Evolutionary conservation across 768 basidiomycete genomes (phyloP).

Genomic region (Collybia sordida): DNA sequence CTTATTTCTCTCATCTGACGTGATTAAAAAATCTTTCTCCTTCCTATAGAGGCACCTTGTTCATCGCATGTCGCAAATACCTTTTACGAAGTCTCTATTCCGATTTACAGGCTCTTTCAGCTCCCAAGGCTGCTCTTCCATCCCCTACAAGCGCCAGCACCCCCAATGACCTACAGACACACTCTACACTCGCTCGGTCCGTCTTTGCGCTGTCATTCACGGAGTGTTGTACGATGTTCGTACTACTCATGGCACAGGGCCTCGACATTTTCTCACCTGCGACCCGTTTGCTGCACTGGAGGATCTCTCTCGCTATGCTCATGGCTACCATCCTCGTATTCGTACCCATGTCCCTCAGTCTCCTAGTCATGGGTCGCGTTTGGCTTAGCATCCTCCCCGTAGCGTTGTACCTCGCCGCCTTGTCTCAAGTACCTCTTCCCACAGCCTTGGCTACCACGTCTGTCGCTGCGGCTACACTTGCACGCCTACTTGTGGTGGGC

Average conservation of each 20-base stretch:
- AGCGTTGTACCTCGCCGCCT: constrained; percentile 49
- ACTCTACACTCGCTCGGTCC: constrained; percentile 55
- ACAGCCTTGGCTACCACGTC: constrained; percentile 38
- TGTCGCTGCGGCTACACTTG: constrained; percentile 45
- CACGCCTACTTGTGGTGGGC: constrained; percentile 73
- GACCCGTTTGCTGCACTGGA: constrained; percentile 71
- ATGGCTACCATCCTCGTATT: constrained; percentile 62
- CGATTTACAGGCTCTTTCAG: constrained; percentile 51
- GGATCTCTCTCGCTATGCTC: constrained; percentile 60
- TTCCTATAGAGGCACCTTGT: constrained; percentile 26
- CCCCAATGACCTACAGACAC: constrained; percentile 29
- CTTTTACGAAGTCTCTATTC: constrained; percentile 58
- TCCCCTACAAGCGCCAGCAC: constrained; percentile 22
- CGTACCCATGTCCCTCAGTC: constrained; percentile 62
- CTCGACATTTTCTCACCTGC: constrained; percentile 48
- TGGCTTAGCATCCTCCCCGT: constrained; percentile 52
- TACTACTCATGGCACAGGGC: constrained; percentile 73
- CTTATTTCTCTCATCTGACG: too few species aligned
- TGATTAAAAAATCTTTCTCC: too few species aligned
- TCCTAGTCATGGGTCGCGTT: constrained; percentile 42
- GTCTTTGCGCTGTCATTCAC: constrained; percentile 73
- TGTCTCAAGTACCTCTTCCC: constrained; percentile 73
- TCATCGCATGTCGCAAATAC: constrained; percentile 58
- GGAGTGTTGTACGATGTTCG: constrained; percentile 72
- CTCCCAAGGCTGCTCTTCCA: constrained; percentile 16